Conservation (phyloP, 1,139 yeast genomes). For the Magnusiomyces ingens region DNA sequence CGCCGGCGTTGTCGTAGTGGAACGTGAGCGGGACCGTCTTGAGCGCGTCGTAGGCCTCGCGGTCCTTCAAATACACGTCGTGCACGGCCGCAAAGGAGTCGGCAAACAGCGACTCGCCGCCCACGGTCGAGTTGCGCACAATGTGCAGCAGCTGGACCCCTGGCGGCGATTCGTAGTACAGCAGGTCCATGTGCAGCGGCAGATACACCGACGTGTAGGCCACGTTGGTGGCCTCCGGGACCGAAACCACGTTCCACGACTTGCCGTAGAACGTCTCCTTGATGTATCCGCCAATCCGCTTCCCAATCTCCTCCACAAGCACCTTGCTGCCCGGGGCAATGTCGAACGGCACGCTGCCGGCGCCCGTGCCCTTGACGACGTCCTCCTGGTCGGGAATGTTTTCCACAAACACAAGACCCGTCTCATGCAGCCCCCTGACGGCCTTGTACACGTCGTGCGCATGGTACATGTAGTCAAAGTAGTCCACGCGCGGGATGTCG, state of each 20-base stretch:
- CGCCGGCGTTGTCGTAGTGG: conserved; percentile 60
- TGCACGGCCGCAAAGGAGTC: conserved; percentile 68
- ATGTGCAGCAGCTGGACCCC: conserved; percentile 70
- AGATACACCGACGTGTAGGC: conserved; percentile 63
- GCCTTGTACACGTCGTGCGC: conserved; percentile 37
- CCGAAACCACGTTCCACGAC: conserved; percentile 61
- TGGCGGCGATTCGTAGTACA: conserved; percentile 79
- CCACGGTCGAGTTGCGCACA: conserved; percentile 53
- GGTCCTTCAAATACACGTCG: conserved; percentile 47
- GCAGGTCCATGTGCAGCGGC: conserved; percentile 75
- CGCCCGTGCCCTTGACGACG: conserved; percentile 21
- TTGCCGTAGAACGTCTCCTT: conserved; percentile 71
- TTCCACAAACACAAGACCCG: conserved; percentile 54
- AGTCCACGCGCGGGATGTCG: conserved; percentile 35
- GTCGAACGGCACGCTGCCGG: conserved; percentile 16
- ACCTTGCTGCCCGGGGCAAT: conserved; percentile 9
- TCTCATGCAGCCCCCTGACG: conserved; percentile 45
- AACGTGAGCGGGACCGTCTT: conserved; percentile 60
- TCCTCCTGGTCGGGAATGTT: conserved; percentile 42
- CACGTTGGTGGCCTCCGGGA: conserved; percentile 59
- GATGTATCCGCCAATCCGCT: conserved; percentile 55
- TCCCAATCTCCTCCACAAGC: conserved; percentile 44
- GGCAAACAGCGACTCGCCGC: conserved; percentile 70
- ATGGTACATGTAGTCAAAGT: conserved; percentile 40
- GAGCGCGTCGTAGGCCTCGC: conserved; percentile 58